Conservation (phyloP, 2,329 filamentous ascomycete genomes). For the Ophiostoma perfectum region DNA sequence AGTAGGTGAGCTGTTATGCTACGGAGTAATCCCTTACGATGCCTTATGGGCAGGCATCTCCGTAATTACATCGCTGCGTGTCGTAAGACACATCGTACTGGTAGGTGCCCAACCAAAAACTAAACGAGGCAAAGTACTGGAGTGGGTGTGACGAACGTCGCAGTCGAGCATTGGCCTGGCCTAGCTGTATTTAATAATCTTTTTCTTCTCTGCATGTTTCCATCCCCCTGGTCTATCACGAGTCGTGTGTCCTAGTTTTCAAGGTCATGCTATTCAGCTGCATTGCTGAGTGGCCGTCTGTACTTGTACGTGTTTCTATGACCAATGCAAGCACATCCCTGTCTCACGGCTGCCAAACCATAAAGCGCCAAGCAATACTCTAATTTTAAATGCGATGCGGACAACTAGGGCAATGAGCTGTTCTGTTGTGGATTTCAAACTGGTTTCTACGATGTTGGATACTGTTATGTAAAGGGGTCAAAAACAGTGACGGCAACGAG, state of each 20-base stretch:
- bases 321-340: constrained; percentile 7
- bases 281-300: too few relatives aligned
- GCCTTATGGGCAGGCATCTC: too few relatives aligned
- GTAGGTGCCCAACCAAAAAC: not conserved
- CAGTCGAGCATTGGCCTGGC: not conserved
- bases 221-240: not conserved
- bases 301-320: constrained; percentile 6
- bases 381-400: constrained; percentile 2
- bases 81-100: too few relatives aligned
- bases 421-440: too few relatives aligned
- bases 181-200: not conserved
- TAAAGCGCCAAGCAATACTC: constrained; percentile 7
- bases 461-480: too few relatives aligned
- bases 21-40: too few relatives aligned
- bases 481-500: too few relatives aligned
- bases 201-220: not conserved
- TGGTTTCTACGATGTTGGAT: too few relatives aligned
- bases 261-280: too few relatives aligned
- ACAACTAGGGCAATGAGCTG: too few relatives aligned
- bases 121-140: not conserved
- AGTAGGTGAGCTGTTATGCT: too few relatives aligned
- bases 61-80: too few relatives aligned
- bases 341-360: not conserved
- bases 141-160: not conserved
- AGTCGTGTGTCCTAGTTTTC: not conserved